A percentile compares a stretch with the other conserved stretches of the same genome.
These are phyloP conservation scores for Cytospora paraplurivora DNA, from an alignment of 2,329 filamentous ascomycete species.

Conservation along the genomic window DNA sequence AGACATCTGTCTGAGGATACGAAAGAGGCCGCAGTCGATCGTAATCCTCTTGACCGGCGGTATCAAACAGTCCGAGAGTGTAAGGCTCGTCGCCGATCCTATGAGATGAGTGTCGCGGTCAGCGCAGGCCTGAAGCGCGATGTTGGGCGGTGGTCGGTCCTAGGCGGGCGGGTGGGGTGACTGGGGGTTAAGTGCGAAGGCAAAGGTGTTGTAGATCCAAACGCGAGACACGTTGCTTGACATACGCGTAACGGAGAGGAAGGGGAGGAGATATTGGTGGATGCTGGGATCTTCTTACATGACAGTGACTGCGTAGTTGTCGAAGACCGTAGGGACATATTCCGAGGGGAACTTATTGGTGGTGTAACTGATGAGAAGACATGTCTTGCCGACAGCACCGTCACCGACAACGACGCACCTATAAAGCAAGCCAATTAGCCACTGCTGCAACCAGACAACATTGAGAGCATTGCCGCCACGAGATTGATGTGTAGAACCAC, in stretches of 20 bases:
- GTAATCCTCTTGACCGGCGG: constrained; percentile 98
- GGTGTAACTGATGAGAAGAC: constrained; percentile 97
- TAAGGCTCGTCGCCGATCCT: constrained; percentile 99
- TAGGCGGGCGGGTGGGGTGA: constrained; percentile 4
- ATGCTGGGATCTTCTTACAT: constrained; percentile 70
- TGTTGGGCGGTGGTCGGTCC: constrained; percentile 3
- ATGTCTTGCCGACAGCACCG: constrained; percentile 99
- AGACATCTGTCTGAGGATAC: constrained; percentile 97
- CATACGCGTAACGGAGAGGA: constrained; percentile 24
- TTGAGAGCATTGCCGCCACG: constrained; percentile 17
- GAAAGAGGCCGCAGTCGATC: constrained; percentile 94
- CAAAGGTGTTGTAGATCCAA: neutral
- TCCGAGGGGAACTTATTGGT: constrained; percentile 99
- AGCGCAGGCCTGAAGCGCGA: constrained; percentile 13
- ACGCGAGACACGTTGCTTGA: constrained; percentile 23
- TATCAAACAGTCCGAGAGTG: constrained; percentile 96
- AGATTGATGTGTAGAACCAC: constrained; percentile 18
- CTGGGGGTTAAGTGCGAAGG: constrained; percentile 2
- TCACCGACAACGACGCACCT: constrained; percentile 99
- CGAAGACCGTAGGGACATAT: constrained; percentile 99
- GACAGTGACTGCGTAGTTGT: constrained; percentile 99
- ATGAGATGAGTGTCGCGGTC: constrained; percentile 28
- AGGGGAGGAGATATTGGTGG: constrained; percentile 24
- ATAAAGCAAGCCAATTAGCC: constrained; percentile 30
- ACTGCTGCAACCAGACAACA: constrained; percentile 8